Conservation (phyloP, 2,329 filamentous ascomycete genomes). For the Pestalotiopsis sp. region DNA sequence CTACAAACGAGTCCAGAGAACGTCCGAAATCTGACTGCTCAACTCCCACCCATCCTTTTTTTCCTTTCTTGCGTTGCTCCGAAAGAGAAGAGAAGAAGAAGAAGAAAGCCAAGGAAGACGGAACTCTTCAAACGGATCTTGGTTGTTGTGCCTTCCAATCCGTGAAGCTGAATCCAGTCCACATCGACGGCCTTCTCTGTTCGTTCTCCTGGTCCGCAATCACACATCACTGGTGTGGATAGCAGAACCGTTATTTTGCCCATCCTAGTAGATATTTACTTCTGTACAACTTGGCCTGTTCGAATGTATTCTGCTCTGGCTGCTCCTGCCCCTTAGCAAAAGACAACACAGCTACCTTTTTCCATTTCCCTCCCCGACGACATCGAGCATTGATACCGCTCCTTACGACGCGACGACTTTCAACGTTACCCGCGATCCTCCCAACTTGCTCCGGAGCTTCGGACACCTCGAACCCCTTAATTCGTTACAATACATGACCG, state of each 20-base stretch:
- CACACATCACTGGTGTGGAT: conserved; percentile 5
- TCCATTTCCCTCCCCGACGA: not conserved
- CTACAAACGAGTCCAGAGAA: not conserved
- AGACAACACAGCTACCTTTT: not conserved
- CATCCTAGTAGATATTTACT: conserved; percentile 15
- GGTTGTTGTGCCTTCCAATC: not conserved
- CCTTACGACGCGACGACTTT: conserved; percentile 6
- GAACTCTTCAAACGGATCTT: not conserved
- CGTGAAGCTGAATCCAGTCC: not conserved
- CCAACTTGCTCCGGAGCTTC: conserved; percentile 1
- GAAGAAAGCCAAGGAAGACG: not conserved
- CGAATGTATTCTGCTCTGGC: conserved; percentile 17
- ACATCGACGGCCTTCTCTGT: not conserved
- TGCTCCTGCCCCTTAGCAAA: conserved; percentile 16
- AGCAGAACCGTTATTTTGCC: conserved; percentile 14
- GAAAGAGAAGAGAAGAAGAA: not conserved
- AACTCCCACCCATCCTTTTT: not conserved
- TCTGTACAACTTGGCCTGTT: conserved; percentile 12
- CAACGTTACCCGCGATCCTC: not conserved
- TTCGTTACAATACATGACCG: conserved; percentile 7
- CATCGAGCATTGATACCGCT: not conserved
- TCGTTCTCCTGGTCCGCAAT: conserved; percentile 8
- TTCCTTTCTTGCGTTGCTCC: not conserved
- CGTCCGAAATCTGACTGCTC: conserved; percentile 1
- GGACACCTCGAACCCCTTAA: conserved; percentile 5